Evolutionary conservation across 2,329 filamentous ascomycete genomes (phyloP), one percentile per base, ranked within the genome.

Genomic region (Diaporthe velutina): DNA sequence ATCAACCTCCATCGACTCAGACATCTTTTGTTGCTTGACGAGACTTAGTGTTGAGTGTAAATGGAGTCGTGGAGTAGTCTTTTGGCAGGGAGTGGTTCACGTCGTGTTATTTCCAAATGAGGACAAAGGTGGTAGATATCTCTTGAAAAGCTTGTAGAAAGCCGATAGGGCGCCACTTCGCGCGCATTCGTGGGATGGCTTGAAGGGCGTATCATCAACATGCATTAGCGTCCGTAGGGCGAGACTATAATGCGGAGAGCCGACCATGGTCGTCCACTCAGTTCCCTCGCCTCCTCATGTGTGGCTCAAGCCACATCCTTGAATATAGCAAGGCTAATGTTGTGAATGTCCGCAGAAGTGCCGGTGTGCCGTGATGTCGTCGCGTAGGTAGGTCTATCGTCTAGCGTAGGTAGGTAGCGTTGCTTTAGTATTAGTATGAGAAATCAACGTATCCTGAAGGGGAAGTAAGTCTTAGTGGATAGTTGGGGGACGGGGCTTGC

Each of bases 121-220:
- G 17, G 45, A 9, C 45, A 9, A 7, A 48, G 6, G 45, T 48
- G 19, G 19, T 22, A 54, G 25, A 54, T 30, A 17, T 54, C 30
- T 5, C 50, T 30, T 15, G n/a, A 17, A 48, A 17, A n/a, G 45
- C 17, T 22, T 48, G 17, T 48, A 19, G 9, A 22, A n/a, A 6
- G 19, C 45, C 45, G 19, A 15, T 7, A 8, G 10, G 55, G 33
- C 33, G 55, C 22, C 30, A 35, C 10, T 5, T 15, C 19, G 22
- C 22, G 17, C 3, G 19, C 30, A 10, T 35, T 12, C 22, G 33
- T 19, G 5, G 54, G 54, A n/a, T 35, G 30, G 55, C 19, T 38
- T 35, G 30, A 58, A 58, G 33, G 30, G 55, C 55, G 55, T 57
- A 35, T 58, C 35, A 58, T 58, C 55, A 58, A 58, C 55, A 58